Conservation (phyloP, 2,329 filamentous ascomycete genomes). For the Monilinia fructigena region DNA sequence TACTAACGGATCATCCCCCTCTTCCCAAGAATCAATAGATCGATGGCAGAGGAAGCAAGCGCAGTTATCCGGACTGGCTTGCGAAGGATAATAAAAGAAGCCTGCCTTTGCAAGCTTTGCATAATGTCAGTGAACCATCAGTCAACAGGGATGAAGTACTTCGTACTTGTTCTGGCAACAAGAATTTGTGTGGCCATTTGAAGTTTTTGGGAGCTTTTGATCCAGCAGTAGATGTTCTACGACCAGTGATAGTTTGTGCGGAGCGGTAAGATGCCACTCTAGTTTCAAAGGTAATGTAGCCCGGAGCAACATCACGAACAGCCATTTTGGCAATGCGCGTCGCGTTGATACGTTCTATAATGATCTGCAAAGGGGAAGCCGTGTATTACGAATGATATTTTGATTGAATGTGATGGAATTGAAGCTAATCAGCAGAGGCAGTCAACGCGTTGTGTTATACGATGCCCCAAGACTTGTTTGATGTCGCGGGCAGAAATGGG, state of each 20-base stretch:
- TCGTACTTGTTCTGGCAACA: conserved; percentile 62
- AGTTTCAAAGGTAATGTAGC: conserved; percentile 65
- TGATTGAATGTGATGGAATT: not conserved
- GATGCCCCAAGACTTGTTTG: conserved; percentile 7
- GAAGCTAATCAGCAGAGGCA: not conserved
- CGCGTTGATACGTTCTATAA: conserved; percentile 1
- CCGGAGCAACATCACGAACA: conserved; percentile 41
- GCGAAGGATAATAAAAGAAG: conserved; percentile 81
- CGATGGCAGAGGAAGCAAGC: conserved; percentile 85
- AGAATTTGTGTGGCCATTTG: conserved; percentile 76
- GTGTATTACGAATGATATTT: not conserved
- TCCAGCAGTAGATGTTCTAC: conserved; percentile 65
- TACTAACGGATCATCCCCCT: conserved; percentile 74
- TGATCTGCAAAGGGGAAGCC: too few species aligned
- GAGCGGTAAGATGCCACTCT: conserved; percentile 78
- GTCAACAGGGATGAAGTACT: conserved; percentile 1
- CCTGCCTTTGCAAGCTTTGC: conserved; percentile 81
- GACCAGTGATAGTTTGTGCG: conserved; percentile 61
- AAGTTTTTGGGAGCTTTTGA: conserved; percentile 56
- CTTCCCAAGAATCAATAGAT: conserved; percentile 88
- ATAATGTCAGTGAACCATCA: not conserved
- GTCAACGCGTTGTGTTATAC: conserved; percentile 8
- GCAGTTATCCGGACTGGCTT: conserved; percentile 79
- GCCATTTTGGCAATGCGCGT: conserved; percentile 32
- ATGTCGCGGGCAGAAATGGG: conserved; percentile 5